Conservation (phyloP, 768 basidiomycete species). For the Panaeolus cyanescens region DNA sequence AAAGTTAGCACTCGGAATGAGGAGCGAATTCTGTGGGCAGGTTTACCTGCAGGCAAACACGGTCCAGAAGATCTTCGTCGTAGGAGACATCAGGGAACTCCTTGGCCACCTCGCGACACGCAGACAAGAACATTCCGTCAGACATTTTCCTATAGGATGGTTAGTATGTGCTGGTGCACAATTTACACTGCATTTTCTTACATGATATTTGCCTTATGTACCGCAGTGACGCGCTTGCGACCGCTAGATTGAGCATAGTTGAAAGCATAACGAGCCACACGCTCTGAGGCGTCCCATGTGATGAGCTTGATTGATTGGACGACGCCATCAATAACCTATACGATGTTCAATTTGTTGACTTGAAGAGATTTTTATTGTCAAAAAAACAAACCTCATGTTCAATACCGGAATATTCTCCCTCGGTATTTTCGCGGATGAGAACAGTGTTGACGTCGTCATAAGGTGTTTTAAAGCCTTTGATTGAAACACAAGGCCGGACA, state of each 20-base stretch:
- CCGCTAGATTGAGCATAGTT: constrained; percentile 91
- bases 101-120: constrained; percentile 94
- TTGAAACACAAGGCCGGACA: constrained; percentile 94
- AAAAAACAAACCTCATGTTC: constrained; percentile 92
- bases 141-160: constrained; percentile 89
- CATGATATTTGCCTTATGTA: constrained; percentile 99
- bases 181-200: constrained; percentile 36
- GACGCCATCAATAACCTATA: constrained; percentile 90
- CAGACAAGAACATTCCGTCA: constrained; percentile 98
- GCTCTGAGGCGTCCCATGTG: constrained; percentile 98
- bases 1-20: not conserved
- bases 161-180: not conserved
- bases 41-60: constrained; percentile 86
- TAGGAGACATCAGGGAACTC: constrained; percentile 93
- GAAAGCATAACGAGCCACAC: constrained; percentile 98
- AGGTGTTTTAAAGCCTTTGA: constrained; percentile 96
- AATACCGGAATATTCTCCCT: constrained; percentile 99
- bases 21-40: not conserved
- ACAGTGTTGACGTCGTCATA: constrained; percentile 99
- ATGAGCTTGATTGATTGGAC: constrained; percentile 99
- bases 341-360: not conserved
- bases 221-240: constrained; percentile 92
- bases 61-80: constrained; percentile 96
- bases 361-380: not conserved
- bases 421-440: constrained; percentile 98